Conservation (phyloP, 2,329 filamentous ascomycete genomes). For the Hirsutella thompsonii region DNA sequence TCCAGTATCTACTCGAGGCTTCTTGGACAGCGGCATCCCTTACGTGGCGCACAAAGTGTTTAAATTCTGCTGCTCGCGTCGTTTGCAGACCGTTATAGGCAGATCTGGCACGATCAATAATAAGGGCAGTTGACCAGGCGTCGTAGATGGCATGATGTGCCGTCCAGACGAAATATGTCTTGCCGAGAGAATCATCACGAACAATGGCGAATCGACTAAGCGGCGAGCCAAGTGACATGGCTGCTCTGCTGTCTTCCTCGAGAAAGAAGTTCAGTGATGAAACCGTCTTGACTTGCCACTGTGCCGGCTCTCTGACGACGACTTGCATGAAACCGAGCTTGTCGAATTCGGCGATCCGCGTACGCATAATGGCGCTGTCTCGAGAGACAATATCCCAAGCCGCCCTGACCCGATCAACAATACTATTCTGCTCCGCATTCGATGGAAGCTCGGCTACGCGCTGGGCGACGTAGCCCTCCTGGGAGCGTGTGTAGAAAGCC, state of each 20-base stretch:
- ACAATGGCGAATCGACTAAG: constrained; percentile 33
- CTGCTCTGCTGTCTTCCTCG: constrained; percentile 23
- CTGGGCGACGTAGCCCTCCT: constrained; percentile 39
- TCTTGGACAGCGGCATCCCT: background rate
- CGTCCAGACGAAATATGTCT: constrained; percentile 34
- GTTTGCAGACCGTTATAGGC: constrained; percentile 22
- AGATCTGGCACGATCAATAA: constrained; percentile 34
- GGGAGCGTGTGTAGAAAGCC: constrained; percentile 35
- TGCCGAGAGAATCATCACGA: constrained; percentile 7
- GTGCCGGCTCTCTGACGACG: constrained; percentile 26
- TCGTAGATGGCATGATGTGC: constrained; percentile 46
- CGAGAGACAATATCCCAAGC: constrained; percentile 27
- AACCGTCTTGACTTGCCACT: too few relatives aligned
- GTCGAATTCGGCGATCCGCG: constrained; percentile 32
- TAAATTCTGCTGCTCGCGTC: constrained; percentile 30
- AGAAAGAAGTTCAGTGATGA: constrained; percentile 18
- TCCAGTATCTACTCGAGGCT: background rate
- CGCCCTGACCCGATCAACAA: constrained; percentile 23
- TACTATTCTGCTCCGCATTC: too few relatives aligned
- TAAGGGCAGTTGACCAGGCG: constrained; percentile 39
- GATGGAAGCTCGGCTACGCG: constrained; percentile 29
- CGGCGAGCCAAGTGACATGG: constrained; percentile 30
- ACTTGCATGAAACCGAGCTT: constrained; percentile 34
- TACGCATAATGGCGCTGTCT: constrained; percentile 30
- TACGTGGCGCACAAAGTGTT: constrained; percentile 27